Conservation (phyloP, 2,329 filamentous ascomycete species). For the Arthrobotrys sphaeroides region DNA sequence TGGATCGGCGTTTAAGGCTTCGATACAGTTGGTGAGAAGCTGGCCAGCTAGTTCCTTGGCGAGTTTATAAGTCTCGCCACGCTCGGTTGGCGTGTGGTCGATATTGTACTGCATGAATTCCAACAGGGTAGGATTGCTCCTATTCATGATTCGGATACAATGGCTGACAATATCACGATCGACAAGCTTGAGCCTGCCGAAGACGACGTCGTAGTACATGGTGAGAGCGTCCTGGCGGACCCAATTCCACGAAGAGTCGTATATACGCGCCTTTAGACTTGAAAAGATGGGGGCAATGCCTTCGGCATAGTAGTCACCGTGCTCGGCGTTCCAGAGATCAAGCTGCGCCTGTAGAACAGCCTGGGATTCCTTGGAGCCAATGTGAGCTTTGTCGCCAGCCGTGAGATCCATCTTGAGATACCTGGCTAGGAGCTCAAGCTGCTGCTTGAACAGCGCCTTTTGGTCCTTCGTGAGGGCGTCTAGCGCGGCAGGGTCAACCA, state of each 20-base stretch:
- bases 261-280: slow-evolving; percentile 89
- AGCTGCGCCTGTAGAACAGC: slow-evolving; percentile 89
- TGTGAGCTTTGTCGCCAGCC: slow-evolving; percentile 92
- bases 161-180: slow-evolving; percentile 98
- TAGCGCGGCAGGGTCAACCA: slow-evolving; percentile 98
- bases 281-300: slow-evolving; percentile 96
- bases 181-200: slow-evolving; percentile 88
- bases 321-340: slow-evolving; percentile 93
- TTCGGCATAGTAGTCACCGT: slow-evolving; percentile 93
- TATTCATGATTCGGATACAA: slow-evolving; percentile 99
- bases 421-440: slow-evolving; percentile 90
- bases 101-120: slow-evolving; percentile 99
- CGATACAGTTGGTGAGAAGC: slow-evolving; percentile 96
- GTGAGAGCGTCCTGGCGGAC: slow-evolving; percentile 93
- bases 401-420: slow-evolving; percentile 98
- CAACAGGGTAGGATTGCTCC: slow-evolving; percentile 91
- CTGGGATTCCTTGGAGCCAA: slow-evolving; percentile 84
- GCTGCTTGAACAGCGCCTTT: slow-evolving; percentile 94
- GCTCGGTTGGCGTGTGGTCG: slow-evolving; percentile 95
- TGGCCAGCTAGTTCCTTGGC: slow-evolving; percentile 92
- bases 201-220: slow-evolving; percentile 99
- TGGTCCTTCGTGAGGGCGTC: slow-evolving; percentile 98
- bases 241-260: slow-evolving; percentile 99
- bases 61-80: slow-evolving; percentile 97
- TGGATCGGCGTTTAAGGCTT: slow-evolving; percentile 82